Evolutionary conservation across 805 yeast genomes (phyloP).

Genomic region (Hyphopichia homilentoma): DNA sequence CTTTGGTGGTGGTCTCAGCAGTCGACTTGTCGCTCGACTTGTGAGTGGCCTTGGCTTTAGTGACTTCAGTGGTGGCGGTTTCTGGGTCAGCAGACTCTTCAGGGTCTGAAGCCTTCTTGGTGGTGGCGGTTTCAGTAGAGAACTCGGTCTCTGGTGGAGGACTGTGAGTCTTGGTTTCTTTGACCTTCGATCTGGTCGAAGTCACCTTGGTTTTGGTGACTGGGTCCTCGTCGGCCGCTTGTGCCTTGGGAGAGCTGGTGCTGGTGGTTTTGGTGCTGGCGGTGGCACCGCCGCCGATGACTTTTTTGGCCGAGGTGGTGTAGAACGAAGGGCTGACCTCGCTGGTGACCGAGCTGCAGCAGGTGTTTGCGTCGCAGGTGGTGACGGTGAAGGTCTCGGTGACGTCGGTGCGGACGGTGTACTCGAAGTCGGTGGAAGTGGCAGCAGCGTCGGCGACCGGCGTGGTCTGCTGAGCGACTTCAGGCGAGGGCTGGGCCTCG

Average conservation of each 20-base stretch:
- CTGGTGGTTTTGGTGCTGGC: no score
- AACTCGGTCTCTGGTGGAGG: neutral
- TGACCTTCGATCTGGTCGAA: no score
- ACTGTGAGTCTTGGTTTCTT: no score
- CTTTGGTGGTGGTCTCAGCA: neutral
- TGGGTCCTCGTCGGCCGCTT: no score
- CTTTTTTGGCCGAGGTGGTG: slow-evolving; percentile 13
- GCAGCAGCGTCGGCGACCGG: slow-evolving; percentile 7
- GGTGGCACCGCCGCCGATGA: no score
- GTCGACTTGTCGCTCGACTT: neutral
- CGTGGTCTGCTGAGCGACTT: slow-evolving; percentile 2
- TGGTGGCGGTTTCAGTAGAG: neutral
- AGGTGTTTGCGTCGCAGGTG: slow-evolving; percentile 9
- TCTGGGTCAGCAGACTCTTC: no score
- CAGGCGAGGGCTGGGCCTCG: slow-evolving; percentile 9
- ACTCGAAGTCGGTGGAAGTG: slow-evolving; percentile 15
- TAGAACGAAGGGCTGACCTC: slow-evolving; percentile 10
- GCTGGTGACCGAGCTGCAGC: slow-evolving; percentile 8
- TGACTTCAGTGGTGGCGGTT: no score
- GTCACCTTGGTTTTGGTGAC: no score
- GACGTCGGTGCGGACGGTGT: slow-evolving; percentile 16
- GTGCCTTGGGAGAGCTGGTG: no score
- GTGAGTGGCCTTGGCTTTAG: neutral
- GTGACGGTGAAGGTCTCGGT: slow-evolving; percentile 13
- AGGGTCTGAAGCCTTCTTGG: neutral